Percentiles rank a stretch among this genome's conserved stretches.
Evolutionary conservation across 1,284 basidiomycete species (phyloP).

Genomic region (Boletus sp.): DNA sequence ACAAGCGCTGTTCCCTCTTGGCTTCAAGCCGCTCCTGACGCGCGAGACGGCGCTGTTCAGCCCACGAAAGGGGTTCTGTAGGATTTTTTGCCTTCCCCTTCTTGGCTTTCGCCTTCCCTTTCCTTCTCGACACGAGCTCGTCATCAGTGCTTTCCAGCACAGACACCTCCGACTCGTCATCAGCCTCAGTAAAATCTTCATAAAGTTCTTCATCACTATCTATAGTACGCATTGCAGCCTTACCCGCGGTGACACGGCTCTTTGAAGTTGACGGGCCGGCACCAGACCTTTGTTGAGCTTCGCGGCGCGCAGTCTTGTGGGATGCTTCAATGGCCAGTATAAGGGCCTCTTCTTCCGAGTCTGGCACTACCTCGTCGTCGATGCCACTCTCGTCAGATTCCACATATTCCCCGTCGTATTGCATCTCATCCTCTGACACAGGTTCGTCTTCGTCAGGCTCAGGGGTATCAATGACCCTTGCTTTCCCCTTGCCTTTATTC

Average conservation of each 20-base stretch:
- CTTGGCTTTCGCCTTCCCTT: slow-evolving; percentile 35
- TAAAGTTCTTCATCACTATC: slow-evolving; percentile 33
- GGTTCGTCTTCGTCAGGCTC: slow-evolving; percentile 29
- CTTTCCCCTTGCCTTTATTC: slow-evolving; percentile 42
- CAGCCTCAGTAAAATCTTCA: slow-evolving; percentile 24
- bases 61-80: slow-evolving; percentile 23
- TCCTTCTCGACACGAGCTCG: slow-evolving; percentile 29
- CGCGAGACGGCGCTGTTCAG: slow-evolving; percentile 8
- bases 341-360: slow-evolving; percentile 42
- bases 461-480: slow-evolving; percentile 27
- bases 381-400: slow-evolving; percentile 58
- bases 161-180: slow-evolving; percentile 28
- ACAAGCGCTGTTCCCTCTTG: slow-evolving; percentile 46
- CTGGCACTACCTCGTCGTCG: slow-evolving; percentile 42
- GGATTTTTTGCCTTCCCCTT: slow-evolving; percentile 29
- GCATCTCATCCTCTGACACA: slow-evolving; percentile 38
- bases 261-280: slow-evolving; percentile 39
- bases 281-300: slow-evolving; percentile 39
- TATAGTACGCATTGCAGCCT: slow-evolving; percentile 15
- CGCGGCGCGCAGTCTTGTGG: slow-evolving; percentile 37
- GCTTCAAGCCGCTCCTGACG: slow-evolving; percentile 31
- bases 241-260: slow-evolving; percentile 37
- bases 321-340: slow-evolving; percentile 62
- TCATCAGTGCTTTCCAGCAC: slow-evolving; percentile 34
- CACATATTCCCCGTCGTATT: slow-evolving; percentile 39